Evolutionary conservation across 179 eudicot genomes (phyloP).

Genomic region (Beta lomatogona): DNA sequence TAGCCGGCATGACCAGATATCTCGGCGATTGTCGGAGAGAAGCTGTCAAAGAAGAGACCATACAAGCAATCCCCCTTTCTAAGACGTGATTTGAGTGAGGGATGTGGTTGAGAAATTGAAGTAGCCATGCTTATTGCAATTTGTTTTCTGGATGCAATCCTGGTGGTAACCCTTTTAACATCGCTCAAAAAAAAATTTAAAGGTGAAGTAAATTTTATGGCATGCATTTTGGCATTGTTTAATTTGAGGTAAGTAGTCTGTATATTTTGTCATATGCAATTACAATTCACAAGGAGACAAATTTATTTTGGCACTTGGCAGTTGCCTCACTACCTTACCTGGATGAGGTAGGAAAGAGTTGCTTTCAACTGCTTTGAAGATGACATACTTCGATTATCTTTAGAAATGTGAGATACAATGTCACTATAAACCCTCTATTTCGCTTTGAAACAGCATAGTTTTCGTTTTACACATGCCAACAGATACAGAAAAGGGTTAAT

Average conservation of each 20-base stretch:
- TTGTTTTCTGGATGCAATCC: not conserved
- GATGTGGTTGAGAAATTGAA: not conserved
- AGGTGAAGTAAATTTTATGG: not conserved
- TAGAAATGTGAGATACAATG: not conserved
- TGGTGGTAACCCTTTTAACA: not conserved
- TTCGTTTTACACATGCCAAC: not conserved
- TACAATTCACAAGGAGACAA: not conserved
- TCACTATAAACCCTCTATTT: not conserved
- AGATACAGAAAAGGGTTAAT: too few species aligned
- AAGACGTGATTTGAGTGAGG: conserved; percentile 62
- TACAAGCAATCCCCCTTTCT: conserved; percentile 61
- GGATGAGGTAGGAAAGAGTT: conserved; percentile 7
- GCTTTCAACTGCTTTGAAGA: not conserved
- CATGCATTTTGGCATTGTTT: not conserved
- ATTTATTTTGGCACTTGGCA: not conserved
- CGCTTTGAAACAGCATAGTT: not conserved
- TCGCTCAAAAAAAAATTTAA: too few species aligned
- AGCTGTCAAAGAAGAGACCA: conserved; percentile 64
- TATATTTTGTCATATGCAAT: not conserved
- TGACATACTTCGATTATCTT: not conserved
- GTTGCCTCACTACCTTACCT: too few species aligned
- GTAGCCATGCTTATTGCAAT: conserved; percentile 19
- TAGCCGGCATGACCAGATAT: conserved; percentile 77
- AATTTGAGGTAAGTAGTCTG: not conserved
- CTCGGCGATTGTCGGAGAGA: conserved; percentile 71